Conservation (phyloP, 768 basidiomycete species). For the Melanogaster broomeanus region DNA sequence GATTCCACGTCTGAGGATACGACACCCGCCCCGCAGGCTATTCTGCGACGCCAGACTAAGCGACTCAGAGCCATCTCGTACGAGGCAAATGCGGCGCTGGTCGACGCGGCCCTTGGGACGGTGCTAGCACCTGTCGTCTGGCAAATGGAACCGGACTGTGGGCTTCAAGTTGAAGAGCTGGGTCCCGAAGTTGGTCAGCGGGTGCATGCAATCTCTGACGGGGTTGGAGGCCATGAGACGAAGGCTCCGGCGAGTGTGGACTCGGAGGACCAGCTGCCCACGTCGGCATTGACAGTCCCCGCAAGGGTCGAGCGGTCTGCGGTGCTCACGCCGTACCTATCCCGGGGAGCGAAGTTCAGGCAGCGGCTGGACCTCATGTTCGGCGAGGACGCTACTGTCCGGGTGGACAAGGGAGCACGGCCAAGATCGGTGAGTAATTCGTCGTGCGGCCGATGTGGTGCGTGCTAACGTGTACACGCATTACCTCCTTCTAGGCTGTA, state of each 20-base stretch:
- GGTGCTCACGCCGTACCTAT: slow-evolving; percentile 13
- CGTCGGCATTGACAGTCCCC: background rate
- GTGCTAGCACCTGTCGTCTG: slow-evolving; percentile 20
- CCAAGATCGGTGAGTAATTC: slow-evolving; percentile 21
- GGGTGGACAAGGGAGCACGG: slow-evolving; percentile 19
- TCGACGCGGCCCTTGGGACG: slow-evolving; percentile 28
- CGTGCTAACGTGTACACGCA: background rate
- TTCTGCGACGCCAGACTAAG: slow-evolving; percentile 11
- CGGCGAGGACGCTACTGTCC: slow-evolving; percentile 20
- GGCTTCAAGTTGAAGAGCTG: slow-evolving; percentile 1
- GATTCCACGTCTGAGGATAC: slow-evolving; percentile 16
- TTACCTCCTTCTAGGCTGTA: slow-evolving; percentile 8
- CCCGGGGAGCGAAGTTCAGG: slow-evolving; percentile 21
- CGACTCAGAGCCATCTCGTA: slow-evolving; percentile 22
- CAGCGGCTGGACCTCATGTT: slow-evolving; percentile 19
- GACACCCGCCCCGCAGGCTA: background rate
- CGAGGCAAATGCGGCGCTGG: slow-evolving; percentile 12
- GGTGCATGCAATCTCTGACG: background rate
- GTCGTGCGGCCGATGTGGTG: background rate
- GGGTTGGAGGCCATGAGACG: background rate
- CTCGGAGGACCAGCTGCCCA: background rate
- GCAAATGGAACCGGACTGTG: slow-evolving; percentile 11
- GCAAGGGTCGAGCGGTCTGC: background rate
- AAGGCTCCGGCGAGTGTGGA: background rate
- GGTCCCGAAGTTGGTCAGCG: background rate